phyloP scores from a whole-genome alignment of 257 asterid genomes.

The Euphrasia confusa region DNA sequence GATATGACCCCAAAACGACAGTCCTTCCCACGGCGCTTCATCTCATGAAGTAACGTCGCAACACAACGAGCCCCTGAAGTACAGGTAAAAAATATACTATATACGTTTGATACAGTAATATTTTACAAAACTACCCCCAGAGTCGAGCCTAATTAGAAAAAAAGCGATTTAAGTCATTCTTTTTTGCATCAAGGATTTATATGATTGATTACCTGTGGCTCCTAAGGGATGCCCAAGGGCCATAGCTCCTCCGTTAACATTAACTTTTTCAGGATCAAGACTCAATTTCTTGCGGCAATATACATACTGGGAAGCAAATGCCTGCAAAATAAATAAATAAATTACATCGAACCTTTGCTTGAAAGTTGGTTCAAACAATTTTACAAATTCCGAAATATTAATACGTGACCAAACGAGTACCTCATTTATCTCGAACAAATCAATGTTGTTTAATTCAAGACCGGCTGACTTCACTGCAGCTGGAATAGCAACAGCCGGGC shows the following conservation, averaged over 20 bases:
- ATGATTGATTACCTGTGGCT: conserved; percentile 56
- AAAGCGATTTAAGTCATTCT: no score
- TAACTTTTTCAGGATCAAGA: conserved; percentile 73
- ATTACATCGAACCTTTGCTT: neutral
- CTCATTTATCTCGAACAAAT: conserved; percentile 88
- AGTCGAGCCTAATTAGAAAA: no score
- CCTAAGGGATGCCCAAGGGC: conserved; percentile 97
- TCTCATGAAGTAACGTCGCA: conserved; percentile 76
- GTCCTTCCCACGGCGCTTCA: conserved; percentile 87
- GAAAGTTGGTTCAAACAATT: no score
- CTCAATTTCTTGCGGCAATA: conserved; percentile 71
- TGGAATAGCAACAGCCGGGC: conserved; percentile 94
- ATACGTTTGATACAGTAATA: neutral
- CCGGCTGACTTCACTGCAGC: conserved; percentile 91
- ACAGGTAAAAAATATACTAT: neutral
- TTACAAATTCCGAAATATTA: neutral
- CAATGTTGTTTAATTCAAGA: conserved; percentile 55
- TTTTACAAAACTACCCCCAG: no score
- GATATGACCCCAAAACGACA: conserved; percentile 87
- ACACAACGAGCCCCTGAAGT: conserved; percentile 84
- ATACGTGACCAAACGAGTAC: conserved; percentile 27
- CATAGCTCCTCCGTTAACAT: conserved; percentile 94
- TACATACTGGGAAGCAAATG: conserved; percentile 89
- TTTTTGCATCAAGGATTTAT: neutral
- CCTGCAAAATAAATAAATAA: conserved; percentile 37